These are phyloP conservation scores for Capillidium heterosporum DNA, from an alignment of 371 early-diverging fungal species.

Conservation along the genomic window DNA sequence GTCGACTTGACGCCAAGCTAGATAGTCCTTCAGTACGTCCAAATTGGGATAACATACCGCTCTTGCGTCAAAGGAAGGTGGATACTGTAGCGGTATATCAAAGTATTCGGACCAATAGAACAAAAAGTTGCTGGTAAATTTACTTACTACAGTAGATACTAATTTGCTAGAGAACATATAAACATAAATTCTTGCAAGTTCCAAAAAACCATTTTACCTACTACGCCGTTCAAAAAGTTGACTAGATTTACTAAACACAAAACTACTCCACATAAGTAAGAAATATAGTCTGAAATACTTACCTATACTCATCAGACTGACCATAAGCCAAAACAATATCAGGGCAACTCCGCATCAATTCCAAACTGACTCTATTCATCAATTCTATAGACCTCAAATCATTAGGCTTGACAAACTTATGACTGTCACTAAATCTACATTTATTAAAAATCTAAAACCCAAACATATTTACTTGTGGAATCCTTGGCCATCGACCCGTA, in stretches of 20 bases:
- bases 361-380: conserved; percentile 65
- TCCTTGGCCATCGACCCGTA: conserved; percentile 84
- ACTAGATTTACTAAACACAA: conserved; percentile 43
- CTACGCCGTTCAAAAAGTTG: conserved; percentile 64
- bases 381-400: conserved; percentile 66
- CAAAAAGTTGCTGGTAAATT: conserved; percentile 74
- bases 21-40: conserved; percentile 68
- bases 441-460: not conserved
- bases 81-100: conserved; percentile 31
- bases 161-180: conserved; percentile 41
- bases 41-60: conserved; percentile 73
- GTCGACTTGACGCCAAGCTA: conserved; percentile 90
- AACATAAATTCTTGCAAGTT: not conserved
- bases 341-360: conserved; percentile 55
- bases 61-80: conserved; percentile 85
- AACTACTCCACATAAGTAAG: conserved; percentile 18
- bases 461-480: conserved; percentile 48
- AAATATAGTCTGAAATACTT: conserved; percentile 1
- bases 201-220: conserved; percentile 14
- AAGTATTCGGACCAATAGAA: conserved; percentile 67
- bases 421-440: conserved; percentile 55
- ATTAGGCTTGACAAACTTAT: conserved; percentile 82
- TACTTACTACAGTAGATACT: conserved; percentile 56
- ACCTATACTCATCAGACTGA: conserved; percentile 85
- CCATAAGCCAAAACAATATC: conserved; percentile 84